phyloP scores from a whole-genome alignment of 2,329 filamentous ascomycete genomes.

The Xylariaceae sp. region DNA sequence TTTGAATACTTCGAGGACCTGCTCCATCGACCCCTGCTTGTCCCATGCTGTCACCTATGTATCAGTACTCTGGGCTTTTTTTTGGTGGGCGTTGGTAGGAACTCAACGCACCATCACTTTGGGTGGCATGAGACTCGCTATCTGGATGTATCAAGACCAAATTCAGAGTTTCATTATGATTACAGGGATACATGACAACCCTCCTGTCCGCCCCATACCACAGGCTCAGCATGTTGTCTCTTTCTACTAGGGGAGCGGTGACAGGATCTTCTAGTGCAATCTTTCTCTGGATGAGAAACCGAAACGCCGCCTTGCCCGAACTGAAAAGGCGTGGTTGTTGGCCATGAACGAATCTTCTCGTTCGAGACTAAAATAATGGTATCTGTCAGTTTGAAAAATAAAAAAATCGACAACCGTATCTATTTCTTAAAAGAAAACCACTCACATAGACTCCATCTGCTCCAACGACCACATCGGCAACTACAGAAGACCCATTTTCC shows the following conservation, averaged over 20 bases:
- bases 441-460: slow-evolving; percentile 36
- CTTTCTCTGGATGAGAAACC: slow-evolving; percentile 57
- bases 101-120: slow-evolving; percentile 40
- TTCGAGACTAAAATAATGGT: slow-evolving; percentile 26
- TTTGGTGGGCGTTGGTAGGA: no score
- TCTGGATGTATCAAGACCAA: slow-evolving; percentile 61
- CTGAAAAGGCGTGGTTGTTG: slow-evolving; percentile 46
- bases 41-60: slow-evolving; percentile 46
- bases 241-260: slow-evolving; percentile 43
- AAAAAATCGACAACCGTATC: no score
- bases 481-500: slow-evolving; percentile 21
- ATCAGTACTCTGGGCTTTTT: not conserved
- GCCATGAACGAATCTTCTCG: slow-evolving; percentile 52
- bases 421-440: no score
- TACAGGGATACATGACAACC: slow-evolving; percentile 56
- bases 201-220: slow-evolving; percentile 52
- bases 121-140: slow-evolving; percentile 45
- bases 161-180: slow-evolving; percentile 52
- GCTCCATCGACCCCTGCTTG: slow-evolving; percentile 44
- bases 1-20: slow-evolving; percentile 48
- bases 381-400: not conserved
- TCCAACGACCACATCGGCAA: slow-evolving; percentile 32
- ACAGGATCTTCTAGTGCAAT: slow-evolving; percentile 43
- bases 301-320: slow-evolving; percentile 63
- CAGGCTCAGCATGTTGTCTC: slow-evolving; percentile 43